Percentiles rank a stretch among this genome's conserved stretches.
These are phyloP conservation scores for Ophiobolus disseminans DNA, from an alignment of 2,329 filamentous ascomycete species.

Conservation along the genomic window DNA sequence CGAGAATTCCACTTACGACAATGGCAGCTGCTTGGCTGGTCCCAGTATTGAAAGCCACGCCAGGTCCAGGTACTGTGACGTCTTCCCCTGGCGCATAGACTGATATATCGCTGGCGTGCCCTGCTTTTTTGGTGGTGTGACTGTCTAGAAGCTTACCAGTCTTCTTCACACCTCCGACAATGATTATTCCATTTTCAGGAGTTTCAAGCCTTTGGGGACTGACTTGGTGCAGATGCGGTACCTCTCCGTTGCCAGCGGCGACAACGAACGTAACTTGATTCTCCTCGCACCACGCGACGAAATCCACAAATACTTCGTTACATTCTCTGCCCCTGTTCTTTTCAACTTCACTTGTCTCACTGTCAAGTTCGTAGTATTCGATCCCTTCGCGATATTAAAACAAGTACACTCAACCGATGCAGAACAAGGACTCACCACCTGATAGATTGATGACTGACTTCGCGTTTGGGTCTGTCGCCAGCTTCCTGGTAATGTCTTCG, in stretches of 20 bases:
- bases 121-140: not conserved
- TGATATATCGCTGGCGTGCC: not conserved
- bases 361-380: too few relatives aligned
- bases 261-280: not conserved
- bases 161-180: not conserved
- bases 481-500: not conserved
- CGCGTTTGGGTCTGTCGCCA: not conserved
- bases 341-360: too few relatives aligned
- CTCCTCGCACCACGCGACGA: not conserved
- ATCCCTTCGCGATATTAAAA: too few relatives aligned
- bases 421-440: slow-evolving; percentile 15
- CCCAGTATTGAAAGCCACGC: not conserved
- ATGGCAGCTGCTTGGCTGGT: slow-evolving; percentile 8
- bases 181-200: not conserved
- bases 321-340: too few relatives aligned
- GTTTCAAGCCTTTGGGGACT: slow-evolving; percentile 1
- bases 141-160: not conserved
- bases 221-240: not conserved
- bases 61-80: not conserved
- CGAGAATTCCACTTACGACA: not conserved
- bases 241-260: not conserved
- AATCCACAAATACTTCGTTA: not conserved
- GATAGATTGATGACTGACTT: slow-evolving; percentile 20
- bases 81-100: not conserved
- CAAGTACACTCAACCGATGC: too few relatives aligned